Conservation (phyloP, 345 rosid genomes). For the Salix suchowensis region DNA sequence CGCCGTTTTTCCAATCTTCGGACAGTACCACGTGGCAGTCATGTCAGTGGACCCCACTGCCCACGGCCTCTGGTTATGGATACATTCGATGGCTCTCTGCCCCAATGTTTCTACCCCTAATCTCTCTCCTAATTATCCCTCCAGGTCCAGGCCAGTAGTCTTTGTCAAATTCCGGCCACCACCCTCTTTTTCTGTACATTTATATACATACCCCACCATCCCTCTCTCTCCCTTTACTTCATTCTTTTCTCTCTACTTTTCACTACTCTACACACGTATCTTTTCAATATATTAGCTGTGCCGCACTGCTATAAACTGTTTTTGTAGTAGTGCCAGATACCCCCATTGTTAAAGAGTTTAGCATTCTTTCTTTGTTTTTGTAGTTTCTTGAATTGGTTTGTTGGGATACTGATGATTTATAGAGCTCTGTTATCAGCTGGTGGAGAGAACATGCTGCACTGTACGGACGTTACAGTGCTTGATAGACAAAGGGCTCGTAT, state of each 20-base stretch:
- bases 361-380: neutral
- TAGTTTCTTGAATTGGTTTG: neutral
- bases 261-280: neutral
- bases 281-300: neutral
- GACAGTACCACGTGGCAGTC: conserved; percentile 62
- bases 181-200: neutral
- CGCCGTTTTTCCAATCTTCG: conserved; percentile 19
- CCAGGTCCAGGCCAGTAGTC: neutral
- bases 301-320: neutral
- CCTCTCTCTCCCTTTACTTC: neutral
- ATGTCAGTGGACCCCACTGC: conserved; percentile 41
- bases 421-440: conserved; percentile 27
- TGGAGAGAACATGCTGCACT: conserved; percentile 31
- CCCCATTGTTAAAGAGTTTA: neutral
- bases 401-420: conserved; percentile 21
- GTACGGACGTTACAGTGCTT: conserved; percentile 53
- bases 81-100: conserved; percentile 26
- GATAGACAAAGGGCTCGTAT: conserved; percentile 55
- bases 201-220: conserved; percentile 19
- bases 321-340: no score
- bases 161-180: conserved; percentile 16
- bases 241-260: neutral
- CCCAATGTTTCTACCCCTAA: neutral
- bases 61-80: conserved; percentile 36
- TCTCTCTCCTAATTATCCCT: neutral